Percentiles rank a stretch among this genome's conserved stretches.
Conservation (phyloP, 805 yeast genomes). For the Metschnikowia bowlesiae region DNA sequence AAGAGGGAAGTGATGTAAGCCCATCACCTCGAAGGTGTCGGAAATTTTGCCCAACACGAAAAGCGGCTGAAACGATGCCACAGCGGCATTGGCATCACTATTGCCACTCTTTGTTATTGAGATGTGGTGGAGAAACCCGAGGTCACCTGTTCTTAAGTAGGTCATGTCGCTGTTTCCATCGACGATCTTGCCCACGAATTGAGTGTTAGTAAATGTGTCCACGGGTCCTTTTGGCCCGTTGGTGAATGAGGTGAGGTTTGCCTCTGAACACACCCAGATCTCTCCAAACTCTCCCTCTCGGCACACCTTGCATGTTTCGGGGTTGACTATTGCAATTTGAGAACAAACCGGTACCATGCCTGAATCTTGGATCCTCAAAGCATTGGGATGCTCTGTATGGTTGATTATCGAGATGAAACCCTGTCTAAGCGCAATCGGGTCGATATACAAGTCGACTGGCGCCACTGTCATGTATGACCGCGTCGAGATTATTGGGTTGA, state of each 20-base stretch:
- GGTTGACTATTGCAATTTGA: constrained; percentile 90
- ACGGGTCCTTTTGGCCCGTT: constrained; percentile 49
- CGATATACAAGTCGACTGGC: constrained; percentile 82
- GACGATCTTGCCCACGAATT: constrained; percentile 59
- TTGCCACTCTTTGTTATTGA: constrained; percentile 39
- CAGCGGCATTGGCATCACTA: constrained; percentile 25
- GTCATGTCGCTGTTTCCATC: constrained; percentile 60
- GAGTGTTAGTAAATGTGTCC: constrained; percentile 46
- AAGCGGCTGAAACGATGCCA: constrained; percentile 61
- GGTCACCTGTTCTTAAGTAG: constrained; percentile 86
- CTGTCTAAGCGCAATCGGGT: constrained; percentile 83
- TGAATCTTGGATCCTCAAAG: constrained; percentile 81
- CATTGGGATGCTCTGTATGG: constrained; percentile 63
- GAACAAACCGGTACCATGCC: constrained; percentile 96
- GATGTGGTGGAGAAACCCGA: constrained; percentile 85
- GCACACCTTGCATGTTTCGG: constrained; percentile 79
- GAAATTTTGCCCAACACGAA: constrained; percentile 81
- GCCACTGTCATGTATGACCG: constrained; percentile 86
- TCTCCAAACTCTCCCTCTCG: constrained; percentile 92
- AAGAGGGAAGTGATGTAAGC: constrained; percentile 82
- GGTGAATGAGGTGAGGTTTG: constrained; percentile 61
- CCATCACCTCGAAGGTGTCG: constrained; percentile 86
- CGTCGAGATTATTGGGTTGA: constrained; percentile 79
- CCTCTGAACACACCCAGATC: constrained; percentile 93
- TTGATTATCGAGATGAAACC: constrained; percentile 80